phyloP scores from a whole-genome alignment of 805 yeast genomes.

The Priceomyces carsonii region DNA sequence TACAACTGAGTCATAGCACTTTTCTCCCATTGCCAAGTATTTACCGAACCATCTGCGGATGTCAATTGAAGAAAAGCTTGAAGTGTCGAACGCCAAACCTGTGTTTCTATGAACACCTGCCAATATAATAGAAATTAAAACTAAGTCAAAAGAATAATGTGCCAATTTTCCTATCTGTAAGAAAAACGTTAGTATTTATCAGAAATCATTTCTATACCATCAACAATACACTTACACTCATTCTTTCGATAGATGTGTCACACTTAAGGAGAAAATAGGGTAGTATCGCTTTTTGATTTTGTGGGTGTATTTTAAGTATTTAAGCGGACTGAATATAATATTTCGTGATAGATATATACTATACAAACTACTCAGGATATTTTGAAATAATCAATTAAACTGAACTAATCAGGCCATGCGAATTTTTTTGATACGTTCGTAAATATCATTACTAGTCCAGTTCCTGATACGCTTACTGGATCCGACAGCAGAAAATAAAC shows the following conservation, averaged over 20 bases:
- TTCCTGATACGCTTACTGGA: constrained; percentile 56
- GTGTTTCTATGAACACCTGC: constrained; percentile 87
- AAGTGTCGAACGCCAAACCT: constrained; percentile 62
- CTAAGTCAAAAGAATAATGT: constrained; percentile 76
- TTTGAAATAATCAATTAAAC: too few species aligned
- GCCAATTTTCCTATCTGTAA: constrained; percentile 60
- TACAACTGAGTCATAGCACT: constrained; percentile 51
- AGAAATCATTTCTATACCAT: background rate
- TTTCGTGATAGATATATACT: too few species aligned
- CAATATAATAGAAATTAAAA: constrained; percentile 74
- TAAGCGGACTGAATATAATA: too few species aligned
- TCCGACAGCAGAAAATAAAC: constrained; percentile 41
- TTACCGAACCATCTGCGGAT: constrained; percentile 50
- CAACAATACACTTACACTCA: constrained; percentile 1
- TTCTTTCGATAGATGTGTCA: too few species aligned
- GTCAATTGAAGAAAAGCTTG: constrained; percentile 47
- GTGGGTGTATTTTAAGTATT: too few species aligned
- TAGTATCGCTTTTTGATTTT: too few species aligned
- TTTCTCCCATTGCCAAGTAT: constrained; percentile 62
- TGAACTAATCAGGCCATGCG: constrained; percentile 7
- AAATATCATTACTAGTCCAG: constrained; percentile 60
- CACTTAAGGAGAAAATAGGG: too few species aligned
- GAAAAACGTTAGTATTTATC: background rate
- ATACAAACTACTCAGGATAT: too few species aligned
- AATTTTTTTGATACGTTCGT: constrained; percentile 44